These are phyloP conservation scores for Hirsutella rhossiliensis DNA, from an alignment of 2,329 filamentous ascomycete genomes.

Conservation along the genomic window DNA sequence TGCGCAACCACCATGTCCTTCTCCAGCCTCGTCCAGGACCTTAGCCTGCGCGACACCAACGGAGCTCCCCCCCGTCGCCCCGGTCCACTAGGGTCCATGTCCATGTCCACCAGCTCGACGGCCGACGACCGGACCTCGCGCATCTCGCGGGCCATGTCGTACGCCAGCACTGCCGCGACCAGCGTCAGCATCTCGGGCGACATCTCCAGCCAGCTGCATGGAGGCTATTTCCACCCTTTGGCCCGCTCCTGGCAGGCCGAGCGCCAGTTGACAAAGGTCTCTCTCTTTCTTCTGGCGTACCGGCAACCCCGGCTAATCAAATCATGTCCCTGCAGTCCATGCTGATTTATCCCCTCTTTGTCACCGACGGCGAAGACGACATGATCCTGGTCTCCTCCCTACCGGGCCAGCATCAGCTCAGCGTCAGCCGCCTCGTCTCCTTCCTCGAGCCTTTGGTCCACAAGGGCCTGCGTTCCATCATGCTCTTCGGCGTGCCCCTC, in stretches of 20 bases:
- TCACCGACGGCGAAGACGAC: constrained; percentile 89
- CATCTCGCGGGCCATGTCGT: constrained; percentile 52
- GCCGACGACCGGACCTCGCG: constrained; percentile 48
- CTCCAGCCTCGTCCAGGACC: constrained; percentile 54
- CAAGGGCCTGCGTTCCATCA: constrained; percentile 86
- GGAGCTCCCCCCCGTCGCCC: constrained; percentile 30
- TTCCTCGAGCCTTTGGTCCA: constrained; percentile 78
- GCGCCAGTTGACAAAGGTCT: constrained; percentile 72
- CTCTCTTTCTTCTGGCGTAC: neutral
- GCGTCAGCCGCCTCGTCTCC: constrained; percentile 72
- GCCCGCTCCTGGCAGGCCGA: constrained; percentile 75
- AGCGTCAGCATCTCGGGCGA: constrained; percentile 61
- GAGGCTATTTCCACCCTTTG: constrained; percentile 71
- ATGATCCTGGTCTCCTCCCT: constrained; percentile 83
- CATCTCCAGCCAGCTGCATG: constrained; percentile 73
- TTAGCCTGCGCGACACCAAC: constrained; percentile 44
- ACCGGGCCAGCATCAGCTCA: constrained; percentile 79
- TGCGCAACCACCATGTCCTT: constrained; percentile 42
- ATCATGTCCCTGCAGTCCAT: constrained; percentile 53
- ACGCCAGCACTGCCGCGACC: constrained; percentile 53
- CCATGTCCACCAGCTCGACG: constrained; percentile 25
- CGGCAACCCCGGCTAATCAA: neutral
- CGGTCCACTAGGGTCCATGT: constrained; percentile 32
- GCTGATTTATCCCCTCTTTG: constrained; percentile 96
- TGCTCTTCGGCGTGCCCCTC: constrained; percentile 89